phyloP scores from a whole-genome alignment of 2,329 filamentous ascomycete species.

The Dissoconium aciculare region DNA sequence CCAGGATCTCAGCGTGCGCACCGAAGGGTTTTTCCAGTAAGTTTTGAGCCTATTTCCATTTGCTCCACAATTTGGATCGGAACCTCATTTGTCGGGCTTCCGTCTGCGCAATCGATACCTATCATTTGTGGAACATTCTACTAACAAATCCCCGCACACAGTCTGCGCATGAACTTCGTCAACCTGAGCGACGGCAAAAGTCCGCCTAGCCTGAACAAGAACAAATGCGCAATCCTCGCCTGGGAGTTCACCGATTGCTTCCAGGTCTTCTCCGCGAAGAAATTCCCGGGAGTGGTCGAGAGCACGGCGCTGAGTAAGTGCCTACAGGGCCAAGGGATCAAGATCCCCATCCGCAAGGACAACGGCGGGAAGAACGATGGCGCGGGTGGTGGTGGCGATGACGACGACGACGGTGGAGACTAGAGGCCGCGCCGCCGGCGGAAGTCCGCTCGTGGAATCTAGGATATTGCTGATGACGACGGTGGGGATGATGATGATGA shows the following conservation, averaged over 20 bases:
- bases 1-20: slow-evolving; percentile 86
- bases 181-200: slow-evolving; percentile 48
- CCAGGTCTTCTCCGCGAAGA: slow-evolving; percentile 92
- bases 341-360: slow-evolving; percentile 91
- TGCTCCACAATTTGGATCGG: not conserved
- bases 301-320: slow-evolving; percentile 81
- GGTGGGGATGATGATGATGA: too few relatives aligned
- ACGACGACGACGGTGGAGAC: slow-evolving; percentile 29
- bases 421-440: too few relatives aligned
- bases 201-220: slow-evolving; percentile 48
- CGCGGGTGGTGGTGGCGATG: slow-evolving; percentile 29
- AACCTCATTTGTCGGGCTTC: too few relatives aligned
- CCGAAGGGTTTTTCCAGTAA: slow-evolving; percentile 80
- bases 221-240: slow-evolving; percentile 67
- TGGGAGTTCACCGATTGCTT: slow-evolving; percentile 78
- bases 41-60: too few relatives aligned
- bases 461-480: too few relatives aligned
- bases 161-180: slow-evolving; percentile 62
- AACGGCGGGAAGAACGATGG: slow-evolving; percentile 28
- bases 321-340: slow-evolving; percentile 87
- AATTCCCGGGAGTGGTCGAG: slow-evolving; percentile 94
- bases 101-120: too few relatives aligned
- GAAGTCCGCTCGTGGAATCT: too few relatives aligned
- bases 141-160: slow-evolving; percentile 16
- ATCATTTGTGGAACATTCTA: not conserved